phyloP scores from a whole-genome alignment of 2,329 filamentous ascomycete genomes.

The Westerdykella sp. region DNA sequence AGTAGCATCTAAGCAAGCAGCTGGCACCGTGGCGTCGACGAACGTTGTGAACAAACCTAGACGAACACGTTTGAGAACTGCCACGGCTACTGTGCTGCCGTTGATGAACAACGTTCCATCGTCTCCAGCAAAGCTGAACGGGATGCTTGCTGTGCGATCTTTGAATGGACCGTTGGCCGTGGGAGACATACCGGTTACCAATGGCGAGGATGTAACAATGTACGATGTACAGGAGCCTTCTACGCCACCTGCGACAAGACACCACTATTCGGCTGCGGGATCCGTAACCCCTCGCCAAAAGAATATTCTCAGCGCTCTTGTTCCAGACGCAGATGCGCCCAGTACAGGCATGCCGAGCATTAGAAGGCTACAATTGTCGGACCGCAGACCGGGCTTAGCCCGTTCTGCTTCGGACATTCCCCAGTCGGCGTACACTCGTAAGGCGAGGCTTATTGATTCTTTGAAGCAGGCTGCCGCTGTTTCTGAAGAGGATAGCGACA shows the following conservation, averaged over 20 bases:
- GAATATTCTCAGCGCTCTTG: conserved; percentile 27
- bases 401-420: conserved; percentile 32
- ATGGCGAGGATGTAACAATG: conserved; percentile 30
- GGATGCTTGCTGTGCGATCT: conserved; percentile 25
- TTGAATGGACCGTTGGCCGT: conserved; percentile 12
- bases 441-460: conserved; percentile 27
- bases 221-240: conserved; percentile 27
- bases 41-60: conserved; percentile 18
- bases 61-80: conserved; percentile 21
- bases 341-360: conserved; percentile 30
- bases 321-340: conserved; percentile 21
- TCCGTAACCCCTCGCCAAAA: conserved; percentile 35
- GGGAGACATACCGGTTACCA: conserved; percentile 6
- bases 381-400: conserved; percentile 18
- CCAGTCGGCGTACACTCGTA: conserved; percentile 17
- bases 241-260: conserved; percentile 14
- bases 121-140: conserved; percentile 28
- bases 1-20: too few relatives aligned
- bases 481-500: conserved; percentile 22
- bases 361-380: conserved; percentile 24
- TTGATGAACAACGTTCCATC: conserved; percentile 24
- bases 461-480: conserved; percentile 22
- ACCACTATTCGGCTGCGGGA: conserved; percentile 12
- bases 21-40: too few relatives aligned
- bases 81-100: conserved; percentile 11